A percentile compares a stretch with the other conserved stretches of the same genome.
phyloP scores from a whole-genome alignment of 2,329 filamentous ascomycete species.

The Huntiella moniliformis region DNA sequence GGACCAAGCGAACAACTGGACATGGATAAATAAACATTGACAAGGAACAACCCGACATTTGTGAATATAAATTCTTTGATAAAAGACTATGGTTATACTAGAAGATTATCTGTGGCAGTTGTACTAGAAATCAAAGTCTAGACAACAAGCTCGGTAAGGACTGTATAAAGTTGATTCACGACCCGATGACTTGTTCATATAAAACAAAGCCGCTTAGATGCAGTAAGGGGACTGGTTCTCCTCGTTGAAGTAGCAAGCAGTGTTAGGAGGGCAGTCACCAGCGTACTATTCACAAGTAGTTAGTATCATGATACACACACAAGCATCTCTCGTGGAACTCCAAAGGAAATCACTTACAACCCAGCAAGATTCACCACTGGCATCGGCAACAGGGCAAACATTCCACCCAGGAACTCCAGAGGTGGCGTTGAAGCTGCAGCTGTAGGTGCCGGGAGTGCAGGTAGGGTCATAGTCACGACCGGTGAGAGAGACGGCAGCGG shows the following conservation, averaged over 20 bases:
- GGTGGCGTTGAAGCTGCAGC: slow-evolving; percentile 15
- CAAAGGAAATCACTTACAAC: slow-evolving; percentile 18
- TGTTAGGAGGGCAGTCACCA: slow-evolving; percentile 20
- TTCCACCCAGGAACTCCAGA: slow-evolving; percentile 16
- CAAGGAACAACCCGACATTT: no score
- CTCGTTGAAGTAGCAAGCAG: slow-evolving; percentile 20
- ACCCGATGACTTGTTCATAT: no score
- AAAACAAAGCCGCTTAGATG: slow-evolving; percentile 12
- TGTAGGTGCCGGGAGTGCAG: slow-evolving; percentile 19
- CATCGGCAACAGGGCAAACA: slow-evolving; percentile 17
- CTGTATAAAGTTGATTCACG: no score
- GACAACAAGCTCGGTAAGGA: no score
- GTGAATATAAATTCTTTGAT: no score
- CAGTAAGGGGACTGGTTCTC: slow-evolving; percentile 22
- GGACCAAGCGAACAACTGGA: no score
- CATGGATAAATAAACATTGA: no score
- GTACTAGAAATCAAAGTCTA: no score
- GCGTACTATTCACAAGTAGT: slow-evolving; percentile 15
- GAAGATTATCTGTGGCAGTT: no score
- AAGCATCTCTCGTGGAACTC: no score
- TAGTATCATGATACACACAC: background rate
- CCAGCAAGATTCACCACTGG: slow-evolving; percentile 13
- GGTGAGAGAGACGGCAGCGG: background rate
- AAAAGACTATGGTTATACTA: no score
- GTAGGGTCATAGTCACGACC: background rate